Conservation (phyloP, 805 yeast species). For the Candida mattraensis region DNA sequence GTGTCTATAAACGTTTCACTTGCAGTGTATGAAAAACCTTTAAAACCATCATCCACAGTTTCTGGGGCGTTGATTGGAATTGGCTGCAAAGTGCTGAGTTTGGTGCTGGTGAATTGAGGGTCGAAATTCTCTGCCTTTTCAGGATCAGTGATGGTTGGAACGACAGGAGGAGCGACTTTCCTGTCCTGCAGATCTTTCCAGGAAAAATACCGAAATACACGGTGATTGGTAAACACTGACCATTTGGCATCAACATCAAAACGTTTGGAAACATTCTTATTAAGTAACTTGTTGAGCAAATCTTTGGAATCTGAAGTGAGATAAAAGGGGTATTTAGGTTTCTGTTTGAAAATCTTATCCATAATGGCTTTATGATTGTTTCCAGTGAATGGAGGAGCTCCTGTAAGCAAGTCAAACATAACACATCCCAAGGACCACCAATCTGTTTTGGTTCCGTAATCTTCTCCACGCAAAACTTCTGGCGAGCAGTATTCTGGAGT, state of each 20-base stretch:
- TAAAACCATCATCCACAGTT: conserved; percentile 29
- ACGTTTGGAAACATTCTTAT: conserved; percentile 66
- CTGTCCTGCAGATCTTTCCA: conserved; percentile 59
- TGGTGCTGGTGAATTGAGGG: conserved; percentile 67
- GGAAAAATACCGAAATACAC: conserved; percentile 69
- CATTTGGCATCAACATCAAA: conserved; percentile 55
- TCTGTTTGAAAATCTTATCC: conserved; percentile 67
- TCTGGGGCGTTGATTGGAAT: conserved; percentile 6
- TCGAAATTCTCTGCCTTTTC: conserved; percentile 79
- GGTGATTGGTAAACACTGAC: conserved; percentile 55
- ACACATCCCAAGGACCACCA: conserved; percentile 92
- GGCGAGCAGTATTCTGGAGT: conserved; percentile 89
- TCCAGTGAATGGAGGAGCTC: conserved; percentile 86
- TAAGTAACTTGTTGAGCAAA: conserved; percentile 58
- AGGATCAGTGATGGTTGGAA: conserved; percentile 74
- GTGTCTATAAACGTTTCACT: conserved; percentile 37
- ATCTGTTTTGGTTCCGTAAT: conserved; percentile 76
- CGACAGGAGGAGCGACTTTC: conserved; percentile 64
- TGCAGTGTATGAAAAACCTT: conserved; percentile 48
- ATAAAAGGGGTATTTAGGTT: conserved; percentile 66
- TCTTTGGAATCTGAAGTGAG: conserved; percentile 77
- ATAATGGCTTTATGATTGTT: conserved; percentile 68
- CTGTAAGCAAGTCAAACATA: conserved; percentile 73
- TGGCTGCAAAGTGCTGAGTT: conserved; percentile 16
- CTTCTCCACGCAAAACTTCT: conserved; percentile 73